Percentiles rank a stretch among this genome's conserved stretches.
These are phyloP conservation scores for Colletotrichum tanaceti DNA, from an alignment of 2,329 filamentous ascomycete genomes.

Conservation along the genomic window DNA sequence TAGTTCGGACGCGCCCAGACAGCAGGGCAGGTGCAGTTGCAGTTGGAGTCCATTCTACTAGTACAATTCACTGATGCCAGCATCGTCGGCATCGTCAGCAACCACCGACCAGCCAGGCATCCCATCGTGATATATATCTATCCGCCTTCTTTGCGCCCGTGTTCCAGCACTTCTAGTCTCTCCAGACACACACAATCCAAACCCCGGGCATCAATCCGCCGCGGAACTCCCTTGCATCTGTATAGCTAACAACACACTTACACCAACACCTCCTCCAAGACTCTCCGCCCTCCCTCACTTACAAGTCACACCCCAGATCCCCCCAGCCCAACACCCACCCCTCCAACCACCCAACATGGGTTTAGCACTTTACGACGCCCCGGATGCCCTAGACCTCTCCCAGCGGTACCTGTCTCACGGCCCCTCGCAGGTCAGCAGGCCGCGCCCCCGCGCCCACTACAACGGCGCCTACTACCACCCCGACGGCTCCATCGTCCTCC, in stretches of 20 bases:
- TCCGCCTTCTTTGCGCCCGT: constrained; percentile 10
- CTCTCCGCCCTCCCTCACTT: background rate
- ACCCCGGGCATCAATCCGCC: background rate
- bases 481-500: constrained; percentile 20
- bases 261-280: constrained; percentile 9
- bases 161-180: background rate
- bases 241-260: no score
- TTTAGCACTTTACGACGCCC: constrained; percentile 24
- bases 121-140: constrained; percentile 19
- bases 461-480: constrained; percentile 21
- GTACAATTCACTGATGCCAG: constrained; percentile 7
- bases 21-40: no score
- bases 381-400: constrained; percentile 23
- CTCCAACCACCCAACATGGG: constrained; percentile 27
- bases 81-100: constrained; percentile 25
- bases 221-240: constrained; percentile 16
- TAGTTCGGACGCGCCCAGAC: no score
- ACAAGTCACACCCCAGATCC: no score
- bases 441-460: constrained; percentile 16
- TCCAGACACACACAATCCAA: background rate
- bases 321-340: no score
- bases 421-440: constrained; percentile 24
- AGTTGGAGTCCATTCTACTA: constrained; percentile 24
- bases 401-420: constrained; percentile 25
- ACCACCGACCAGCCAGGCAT: background rate